Evolutionary conservation across 1,139 yeast genomes (phyloP), one percentile per base, ranked within the genome.

Genomic region (Kodamaea sp.): DNA sequence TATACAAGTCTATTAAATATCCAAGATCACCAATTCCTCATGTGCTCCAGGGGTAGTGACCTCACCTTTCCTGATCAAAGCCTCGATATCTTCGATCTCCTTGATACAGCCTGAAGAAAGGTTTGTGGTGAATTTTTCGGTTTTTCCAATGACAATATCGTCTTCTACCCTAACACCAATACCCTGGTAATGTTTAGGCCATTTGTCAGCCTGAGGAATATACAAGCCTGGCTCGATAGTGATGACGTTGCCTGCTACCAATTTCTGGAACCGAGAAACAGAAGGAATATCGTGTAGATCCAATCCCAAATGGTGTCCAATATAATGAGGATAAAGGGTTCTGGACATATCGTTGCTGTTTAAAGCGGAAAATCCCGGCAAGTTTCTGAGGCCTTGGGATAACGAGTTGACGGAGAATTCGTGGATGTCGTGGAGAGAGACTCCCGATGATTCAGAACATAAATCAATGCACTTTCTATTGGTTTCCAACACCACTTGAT

Each of bases 151-250:
- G 1, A 85, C 92, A 21, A 86, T 70, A 55, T 92, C 92, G 62
- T 94, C 99, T 58, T 94, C 99, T 22, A 94, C 85, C 50, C 99
- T 78, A 16, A 94, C 83, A 2, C 98, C 99, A 40, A 94, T 83
- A 15, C 94, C 94, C 48, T 88, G 83, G 63, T 77, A 90, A 50
- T 79, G 80, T 44, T 76, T 72, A 25, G 98, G 97, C 74, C 82
- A 90, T 42, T 68, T 70, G 28, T 64, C 63, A 39, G 73, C 75
- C 45, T 66, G 65, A 1, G 97, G 97, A 28, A 94, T 77, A 55
- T 92, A 92, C 23, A 92, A 73, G 16, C 98, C 98, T 0, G 98
- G 98, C 55, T 92, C 98, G 21, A 92, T 80, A 1, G 98, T 92
- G 28, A 92, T 70, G 3, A 92, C 97, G 49, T 83, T 88, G 3